Base-by-base conservation (phyloP, 129 eudicot genomes). In the Erigeron canadensis region DNA sequence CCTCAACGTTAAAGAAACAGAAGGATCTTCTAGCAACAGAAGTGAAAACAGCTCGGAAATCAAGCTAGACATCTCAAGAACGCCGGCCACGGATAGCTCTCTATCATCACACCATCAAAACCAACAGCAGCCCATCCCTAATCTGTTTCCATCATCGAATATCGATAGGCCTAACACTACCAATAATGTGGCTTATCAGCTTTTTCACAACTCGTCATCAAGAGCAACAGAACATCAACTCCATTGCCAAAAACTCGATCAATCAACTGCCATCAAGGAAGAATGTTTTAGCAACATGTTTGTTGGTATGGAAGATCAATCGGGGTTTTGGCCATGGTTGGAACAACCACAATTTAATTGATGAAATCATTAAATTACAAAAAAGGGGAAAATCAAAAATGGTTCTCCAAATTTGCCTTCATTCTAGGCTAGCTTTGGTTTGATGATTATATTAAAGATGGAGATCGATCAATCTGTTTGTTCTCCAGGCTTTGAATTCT, bases 261-360 rank as follows among this genome's bases (percentile, higher is more conserved):
- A 87, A 34, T 50, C 82, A 3, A 62, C 38, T 18, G 58, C 70
- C 44, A 87, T 84, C 51, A 95, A 95, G 78, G 99, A 95, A 82
- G 99, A 95, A 73, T 79, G 91, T 76, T 78, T 90, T 79, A 76
- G 84, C 83, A 88, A 67, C 72, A 90, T 90, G 96, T 86, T 95
- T 22, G 79, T 84, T 73, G 90, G 95, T 23, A 86, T 87, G 40
- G 99, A 95, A 53, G 98, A 94, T 80, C 98, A 89, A 72, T 78
- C 92, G 2, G 96, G 85, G 12, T 88, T 95, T 81, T 95, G 99
- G 99, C 97, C 99, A 42, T 95, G 99, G 99, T 68, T 90, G 81
- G 97, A 95, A 67, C 94, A 84, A 44, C 99, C 88, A 28, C 86
- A 88, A 15, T 95, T 87, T 79, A 90, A 86, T 64, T 94, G 78